Conservation (phyloP, 1,139 yeast genomes). For the Taphrina pruni region DNA sequence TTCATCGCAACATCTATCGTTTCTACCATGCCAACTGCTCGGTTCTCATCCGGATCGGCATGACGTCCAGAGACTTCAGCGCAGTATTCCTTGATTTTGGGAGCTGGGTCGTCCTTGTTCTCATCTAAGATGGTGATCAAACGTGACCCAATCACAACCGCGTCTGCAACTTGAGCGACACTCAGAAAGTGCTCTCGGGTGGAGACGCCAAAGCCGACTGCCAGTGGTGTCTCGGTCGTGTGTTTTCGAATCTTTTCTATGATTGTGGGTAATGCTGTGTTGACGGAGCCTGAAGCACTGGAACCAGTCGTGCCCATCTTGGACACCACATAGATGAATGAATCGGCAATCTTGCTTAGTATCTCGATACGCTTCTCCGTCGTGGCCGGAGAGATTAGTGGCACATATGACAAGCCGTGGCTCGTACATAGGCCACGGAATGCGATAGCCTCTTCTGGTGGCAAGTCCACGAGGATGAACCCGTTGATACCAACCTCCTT, state of each 20-base stretch:
- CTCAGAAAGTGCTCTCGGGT: conserved; percentile 86
- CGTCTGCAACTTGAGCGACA: conserved; percentile 80
- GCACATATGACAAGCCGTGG: conserved; percentile 73
- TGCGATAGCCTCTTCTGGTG: conserved; percentile 94
- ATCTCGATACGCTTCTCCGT: conserved; percentile 83
- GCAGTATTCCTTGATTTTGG: conserved; percentile 73
- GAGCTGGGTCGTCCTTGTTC: conserved; percentile 50
- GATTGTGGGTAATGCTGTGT: conserved; percentile 68
- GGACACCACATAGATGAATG: conserved; percentile 93
- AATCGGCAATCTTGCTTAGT: conserved; percentile 84
- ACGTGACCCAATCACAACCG: conserved; percentile 94
- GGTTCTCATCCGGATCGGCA: conserved; percentile 48
- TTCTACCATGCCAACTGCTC: conserved; percentile 47
- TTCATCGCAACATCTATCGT: conserved; percentile 40
- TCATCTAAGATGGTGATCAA: conserved; percentile 72
- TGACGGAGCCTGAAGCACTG: conserved; percentile 65
- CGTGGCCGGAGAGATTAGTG: conserved; percentile 95
- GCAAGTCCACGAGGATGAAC: conserved; percentile 89
- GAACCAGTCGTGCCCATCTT: conserved; percentile 96
- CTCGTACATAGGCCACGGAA: conserved; percentile 75
- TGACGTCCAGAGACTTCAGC: conserved; percentile 67
- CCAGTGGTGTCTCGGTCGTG: conserved; percentile 80
- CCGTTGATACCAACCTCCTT: conserved; percentile 93
- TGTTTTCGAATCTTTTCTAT: conserved; percentile 75
- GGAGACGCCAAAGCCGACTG: conserved; percentile 96